These are phyloP conservation scores for Coniochaeta ligniaria DNA, from an alignment of 2,329 filamentous ascomycete species.

Conservation along the genomic window DNA sequence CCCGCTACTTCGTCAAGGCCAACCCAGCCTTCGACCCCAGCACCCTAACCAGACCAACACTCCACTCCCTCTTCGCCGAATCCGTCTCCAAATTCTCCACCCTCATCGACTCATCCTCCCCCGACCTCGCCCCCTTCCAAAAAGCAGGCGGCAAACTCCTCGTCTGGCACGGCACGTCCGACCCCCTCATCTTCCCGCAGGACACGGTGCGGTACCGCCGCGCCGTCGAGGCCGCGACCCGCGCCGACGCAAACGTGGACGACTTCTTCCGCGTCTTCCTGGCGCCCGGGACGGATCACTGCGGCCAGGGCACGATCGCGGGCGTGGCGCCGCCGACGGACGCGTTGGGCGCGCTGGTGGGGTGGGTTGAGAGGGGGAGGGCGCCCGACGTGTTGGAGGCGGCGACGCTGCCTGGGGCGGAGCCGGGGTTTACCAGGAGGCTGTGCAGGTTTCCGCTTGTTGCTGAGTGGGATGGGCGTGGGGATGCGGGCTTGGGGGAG, in stretches of 20 bases:
- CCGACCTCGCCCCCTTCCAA: constrained; percentile 37
- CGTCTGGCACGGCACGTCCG: constrained; percentile 36
- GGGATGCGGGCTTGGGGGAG: background rate
- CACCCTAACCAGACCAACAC: background rate
- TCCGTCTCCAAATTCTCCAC: constrained; percentile 3
- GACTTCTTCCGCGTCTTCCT: background rate
- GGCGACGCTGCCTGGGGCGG: background rate
- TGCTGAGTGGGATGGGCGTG: background rate
- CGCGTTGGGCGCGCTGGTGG: background rate
- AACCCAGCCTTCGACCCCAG: constrained; percentile 7
- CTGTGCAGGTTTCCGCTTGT: background rate
- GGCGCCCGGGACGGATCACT: background rate
- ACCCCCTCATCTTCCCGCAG: background rate
- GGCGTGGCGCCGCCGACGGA: background rate
- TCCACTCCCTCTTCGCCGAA: background rate
- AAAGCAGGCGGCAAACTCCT: constrained; percentile 39
- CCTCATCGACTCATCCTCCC: constrained; percentile 16
- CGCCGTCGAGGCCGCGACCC: background rate
- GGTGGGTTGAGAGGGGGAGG: background rate
- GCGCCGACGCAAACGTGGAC: background rate
- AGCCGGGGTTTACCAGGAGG: background rate
- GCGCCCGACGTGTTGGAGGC: background rate
- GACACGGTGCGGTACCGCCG: background rate
- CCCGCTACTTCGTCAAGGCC: constrained; percentile 8
- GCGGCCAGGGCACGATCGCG: background rate